Conservation (phyloP, 768 basidiomycete genomes). For the Trametes villosa region DNA sequence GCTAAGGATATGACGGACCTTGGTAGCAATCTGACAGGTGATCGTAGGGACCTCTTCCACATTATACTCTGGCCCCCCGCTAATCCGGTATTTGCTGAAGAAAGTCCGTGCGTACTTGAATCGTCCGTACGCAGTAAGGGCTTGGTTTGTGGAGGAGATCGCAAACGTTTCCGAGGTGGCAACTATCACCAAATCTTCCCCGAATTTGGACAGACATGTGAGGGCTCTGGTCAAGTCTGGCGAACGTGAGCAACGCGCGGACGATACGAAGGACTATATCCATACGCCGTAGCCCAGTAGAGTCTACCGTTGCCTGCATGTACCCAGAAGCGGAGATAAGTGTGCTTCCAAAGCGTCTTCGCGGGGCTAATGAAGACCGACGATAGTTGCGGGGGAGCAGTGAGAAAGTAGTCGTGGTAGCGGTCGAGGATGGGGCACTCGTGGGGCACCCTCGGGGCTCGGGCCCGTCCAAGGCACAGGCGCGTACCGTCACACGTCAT, state of each 20-base stretch:
- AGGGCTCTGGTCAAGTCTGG: conserved; percentile 77
- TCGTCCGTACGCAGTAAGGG: conserved; percentile 81
- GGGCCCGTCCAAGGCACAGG: too few relatives aligned
- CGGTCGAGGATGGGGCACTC: too few relatives aligned
- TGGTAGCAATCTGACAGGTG: conserved; percentile 70
- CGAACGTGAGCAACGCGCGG: neutral
- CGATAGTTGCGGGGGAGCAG: too few relatives aligned
- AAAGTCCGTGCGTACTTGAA: conserved; percentile 71
- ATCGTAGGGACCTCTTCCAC: conserved; percentile 46
- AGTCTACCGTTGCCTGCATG: conserved; percentile 44
- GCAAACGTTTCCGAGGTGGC: conserved; percentile 64
- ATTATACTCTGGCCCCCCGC: conserved; percentile 22
- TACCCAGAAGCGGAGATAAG: neutral
- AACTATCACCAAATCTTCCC: conserved; percentile 76
- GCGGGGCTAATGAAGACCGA: too few relatives aligned
- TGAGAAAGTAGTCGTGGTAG: too few relatives aligned
- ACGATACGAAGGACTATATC: conserved; percentile 2
- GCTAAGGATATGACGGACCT: conserved; percentile 48
- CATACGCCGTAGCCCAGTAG: conserved; percentile 54
- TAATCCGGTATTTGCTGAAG: conserved; percentile 69
- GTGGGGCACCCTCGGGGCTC: too few relatives aligned
- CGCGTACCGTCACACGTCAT: too few relatives aligned
- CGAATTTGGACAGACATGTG: conserved; percentile 78
- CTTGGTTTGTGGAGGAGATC: conserved; percentile 77
- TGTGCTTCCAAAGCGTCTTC: neutral